Conservation (phyloP, 148 eudicot genomes). For the Selenicereus undatus region DNA sequence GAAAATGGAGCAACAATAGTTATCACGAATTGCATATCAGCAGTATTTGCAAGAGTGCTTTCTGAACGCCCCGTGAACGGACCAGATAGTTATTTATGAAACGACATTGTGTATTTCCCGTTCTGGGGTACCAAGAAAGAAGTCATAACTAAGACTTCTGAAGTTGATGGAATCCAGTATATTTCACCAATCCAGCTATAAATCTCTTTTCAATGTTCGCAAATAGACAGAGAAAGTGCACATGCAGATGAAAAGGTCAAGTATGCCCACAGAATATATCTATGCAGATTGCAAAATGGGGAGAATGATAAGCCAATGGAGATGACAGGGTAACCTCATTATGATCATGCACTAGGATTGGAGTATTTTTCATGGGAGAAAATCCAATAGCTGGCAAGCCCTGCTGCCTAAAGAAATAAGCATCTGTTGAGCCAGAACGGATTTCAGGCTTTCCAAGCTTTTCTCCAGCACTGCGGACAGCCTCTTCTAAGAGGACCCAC, state of each 20-base stretch:
- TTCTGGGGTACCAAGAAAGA: background rate
- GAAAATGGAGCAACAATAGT: too few species aligned
- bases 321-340: constrained; percentile 55
- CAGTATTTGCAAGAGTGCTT: background rate
- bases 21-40: background rate
- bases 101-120: too few species aligned
- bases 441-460: constrained; percentile 67
- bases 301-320: background rate
- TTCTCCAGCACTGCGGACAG: constrained; percentile 52
- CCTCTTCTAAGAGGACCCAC: constrained; percentile 79
- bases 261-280: too few species aligned
- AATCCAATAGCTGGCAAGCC: constrained; percentile 93
- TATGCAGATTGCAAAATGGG: too few species aligned
- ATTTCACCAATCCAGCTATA: background rate
- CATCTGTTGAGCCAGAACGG: constrained; percentile 80
- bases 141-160: background rate
- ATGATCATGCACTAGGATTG: constrained; percentile 81
- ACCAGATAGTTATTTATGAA: too few species aligned
- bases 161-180: background rate
- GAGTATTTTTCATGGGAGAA: constrained; percentile 93
- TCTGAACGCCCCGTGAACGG: too few species aligned
- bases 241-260: too few species aligned
- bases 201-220: background rate
- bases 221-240: background rate
- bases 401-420: constrained; percentile 65